Evolutionary conservation across 148 eudicot species (phyloP).

Genomic region (Tetragonia tetragonoides): DNA sequence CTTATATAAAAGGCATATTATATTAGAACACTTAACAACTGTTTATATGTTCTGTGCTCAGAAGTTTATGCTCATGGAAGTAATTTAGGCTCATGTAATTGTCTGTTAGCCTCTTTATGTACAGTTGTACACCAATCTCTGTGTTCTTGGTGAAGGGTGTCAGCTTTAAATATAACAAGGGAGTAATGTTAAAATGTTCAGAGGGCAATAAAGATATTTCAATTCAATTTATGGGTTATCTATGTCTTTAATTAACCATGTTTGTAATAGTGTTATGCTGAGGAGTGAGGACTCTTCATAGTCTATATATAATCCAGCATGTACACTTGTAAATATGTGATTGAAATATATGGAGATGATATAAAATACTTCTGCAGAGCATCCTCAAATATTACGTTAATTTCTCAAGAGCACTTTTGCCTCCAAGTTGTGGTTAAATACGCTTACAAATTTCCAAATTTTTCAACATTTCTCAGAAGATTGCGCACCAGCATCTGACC

Average conservation of each 20-base stretch:
- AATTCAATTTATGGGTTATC: no score
- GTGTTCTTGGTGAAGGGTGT: no score
- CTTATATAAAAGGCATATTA: not conserved
- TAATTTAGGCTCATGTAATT: not conserved
- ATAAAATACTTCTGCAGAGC: not conserved
- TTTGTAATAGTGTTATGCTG: no score
- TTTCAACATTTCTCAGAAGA: not conserved
- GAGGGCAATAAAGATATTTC: no score
- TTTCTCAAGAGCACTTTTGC: not conserved
- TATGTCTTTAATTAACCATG: no score
- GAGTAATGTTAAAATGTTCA: no score
- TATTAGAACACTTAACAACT: not conserved
- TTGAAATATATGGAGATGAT: no score
- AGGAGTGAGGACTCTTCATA: no score
- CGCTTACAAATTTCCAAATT: not conserved
- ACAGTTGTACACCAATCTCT: no score
- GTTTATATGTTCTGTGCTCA: not conserved
- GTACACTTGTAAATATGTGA: no score
- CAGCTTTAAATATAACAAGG: no score
- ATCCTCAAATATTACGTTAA: not conserved
- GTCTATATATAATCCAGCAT: no score
- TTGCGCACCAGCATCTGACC: conserved; percentile 2
- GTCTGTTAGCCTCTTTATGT: not conserved
- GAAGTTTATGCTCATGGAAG: not conserved
- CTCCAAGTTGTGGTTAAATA: not conserved